phyloP scores from a whole-genome alignment of 2,329 filamentous ascomycete species.

The Myriosclerotinia duriaeana region DNA sequence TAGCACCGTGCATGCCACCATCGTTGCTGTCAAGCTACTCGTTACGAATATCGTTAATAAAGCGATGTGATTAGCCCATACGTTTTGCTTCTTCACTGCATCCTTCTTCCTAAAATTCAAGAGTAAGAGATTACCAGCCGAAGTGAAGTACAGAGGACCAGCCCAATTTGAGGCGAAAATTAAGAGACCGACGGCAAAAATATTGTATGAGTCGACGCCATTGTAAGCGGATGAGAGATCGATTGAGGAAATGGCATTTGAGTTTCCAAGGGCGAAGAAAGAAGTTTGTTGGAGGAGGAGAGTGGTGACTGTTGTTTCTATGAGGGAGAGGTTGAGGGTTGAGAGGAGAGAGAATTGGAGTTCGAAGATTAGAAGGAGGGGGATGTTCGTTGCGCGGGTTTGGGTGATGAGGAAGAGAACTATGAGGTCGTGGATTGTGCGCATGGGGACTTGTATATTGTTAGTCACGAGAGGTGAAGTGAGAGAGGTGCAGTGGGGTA shows the following conservation, averaged over 20 bases:
- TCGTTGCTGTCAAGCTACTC: conserved; percentile 67
- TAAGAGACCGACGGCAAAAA: conserved; percentile 75
- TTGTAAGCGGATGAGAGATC: conserved; percentile 96
- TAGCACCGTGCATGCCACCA: conserved; percentile 82
- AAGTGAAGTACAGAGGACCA: conserved; percentile 83
- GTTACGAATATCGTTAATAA: conserved; percentile 71
- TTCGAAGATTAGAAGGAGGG: conserved; percentile 76
- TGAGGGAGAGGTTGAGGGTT: conserved; percentile 48
- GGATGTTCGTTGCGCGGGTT: conserved; percentile 80
- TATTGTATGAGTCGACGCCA: conserved; percentile 77
- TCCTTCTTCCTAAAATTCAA: conserved; percentile 40
- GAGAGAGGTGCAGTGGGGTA: neutral
- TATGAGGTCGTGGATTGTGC: conserved; percentile 66
- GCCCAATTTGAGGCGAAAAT: conserved; percentile 92
- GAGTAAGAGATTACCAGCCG: conserved; percentile 61
- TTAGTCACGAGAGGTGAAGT: neutral
- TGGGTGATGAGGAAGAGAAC: conserved; percentile 83
- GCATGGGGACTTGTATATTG: conserved; percentile 33
- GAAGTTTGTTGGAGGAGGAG: conserved; percentile 76
- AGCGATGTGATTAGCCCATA: conserved; percentile 52
- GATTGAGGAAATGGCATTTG: conserved; percentile 93
- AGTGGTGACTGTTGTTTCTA: conserved; percentile 66
- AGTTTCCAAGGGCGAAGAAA: conserved; percentile 89
- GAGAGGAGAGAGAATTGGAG: conserved; percentile 56
- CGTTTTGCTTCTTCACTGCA: conserved; percentile 20